Conservation (phyloP, 768 basidiomycete genomes). For the Pulveroboletus sp. region DNA sequence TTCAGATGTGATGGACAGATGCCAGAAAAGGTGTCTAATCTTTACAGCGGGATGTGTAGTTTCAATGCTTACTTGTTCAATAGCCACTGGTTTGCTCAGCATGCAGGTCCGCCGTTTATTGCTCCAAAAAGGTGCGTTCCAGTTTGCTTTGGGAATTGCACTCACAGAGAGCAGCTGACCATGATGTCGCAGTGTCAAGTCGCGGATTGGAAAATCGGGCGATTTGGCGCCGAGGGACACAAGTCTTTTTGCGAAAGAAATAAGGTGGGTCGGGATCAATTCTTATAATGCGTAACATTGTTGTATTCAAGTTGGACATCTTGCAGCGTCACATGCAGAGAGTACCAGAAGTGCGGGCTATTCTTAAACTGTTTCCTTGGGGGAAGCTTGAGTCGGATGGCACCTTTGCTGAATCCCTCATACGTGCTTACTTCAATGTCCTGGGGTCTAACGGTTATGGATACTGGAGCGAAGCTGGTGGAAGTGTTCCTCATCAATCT, state of each 20-base stretch:
- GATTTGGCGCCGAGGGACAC: conserved; percentile 28
- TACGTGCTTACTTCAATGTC: conserved; percentile 36
- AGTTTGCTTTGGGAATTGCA: background rate
- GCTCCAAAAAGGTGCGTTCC: conserved; percentile 25
- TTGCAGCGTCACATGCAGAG: conserved; percentile 37
- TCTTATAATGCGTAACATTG: background rate
- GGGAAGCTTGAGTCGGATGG: conserved; percentile 41
- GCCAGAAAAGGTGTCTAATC: conserved; percentile 18
- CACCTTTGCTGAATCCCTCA: conserved; percentile 33
- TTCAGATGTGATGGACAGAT: conserved; percentile 19
- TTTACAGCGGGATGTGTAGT: background rate
- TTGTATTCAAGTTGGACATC: background rate
- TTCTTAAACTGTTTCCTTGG: conserved; percentile 40
- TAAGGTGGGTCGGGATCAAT: conserved; percentile 22
- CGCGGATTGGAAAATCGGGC: conserved; percentile 34
- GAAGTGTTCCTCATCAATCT: conserved; percentile 29
- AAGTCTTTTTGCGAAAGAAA: conserved; percentile 35
- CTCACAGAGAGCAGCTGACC: conserved; percentile 1
- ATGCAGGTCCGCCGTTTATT: conserved; percentile 30
- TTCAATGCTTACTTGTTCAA: background rate
- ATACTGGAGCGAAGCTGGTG: conserved; percentile 40
- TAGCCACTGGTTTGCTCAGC: conserved; percentile 29
- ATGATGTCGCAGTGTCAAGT: conserved; percentile 30
- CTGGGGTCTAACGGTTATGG: conserved; percentile 39
- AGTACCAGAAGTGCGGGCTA: conserved; percentile 30